phyloP scores from a whole-genome alignment of 352 stramenopile genomes.

The Phytophthora rubi region DNA sequence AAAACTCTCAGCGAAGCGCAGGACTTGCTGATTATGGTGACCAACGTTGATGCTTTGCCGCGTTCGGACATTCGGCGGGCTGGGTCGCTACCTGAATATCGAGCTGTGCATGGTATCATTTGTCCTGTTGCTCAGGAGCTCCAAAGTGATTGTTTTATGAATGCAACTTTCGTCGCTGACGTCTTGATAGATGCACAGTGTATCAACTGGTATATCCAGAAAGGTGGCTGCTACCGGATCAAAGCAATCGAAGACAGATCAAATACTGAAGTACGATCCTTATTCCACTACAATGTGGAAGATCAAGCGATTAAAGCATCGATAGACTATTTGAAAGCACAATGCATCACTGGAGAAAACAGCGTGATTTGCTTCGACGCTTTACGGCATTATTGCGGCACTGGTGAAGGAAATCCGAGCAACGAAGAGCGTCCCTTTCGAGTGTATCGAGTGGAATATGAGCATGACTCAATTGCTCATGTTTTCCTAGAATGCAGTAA shows the following conservation, averaged over 20 bases:
- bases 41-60: conserved; percentile 36
- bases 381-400: not conserved
- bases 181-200: conserved; percentile 37
- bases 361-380: conserved; percentile 20
- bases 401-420: not conserved
- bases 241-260: conserved; percentile 20
- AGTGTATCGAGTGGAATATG: conserved; percentile 34
- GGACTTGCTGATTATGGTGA: conserved; percentile 31
- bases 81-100: conserved; percentile 36
- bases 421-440: conserved; percentile 5
- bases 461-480: conserved; percentile 12
- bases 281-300: conserved; percentile 15
- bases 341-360: not conserved
- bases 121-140: conserved; percentile 30
- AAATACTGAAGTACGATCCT: not conserved
- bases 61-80: conserved; percentile 11
- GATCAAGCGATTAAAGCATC: conserved; percentile 18
- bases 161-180: conserved; percentile 31
- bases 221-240: conserved; percentile 44
- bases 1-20: not conserved
- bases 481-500: conserved; percentile 17
- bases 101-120: conserved; percentile 44
- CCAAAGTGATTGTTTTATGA: conserved; percentile 10
- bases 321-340: conserved; percentile 15
- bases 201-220: conserved; percentile 44